Percentiles rank a stretch among this genome's conserved stretches.
Conservation (phyloP, 805 yeast species). For the Wickerhamiella lipophila region DNA sequence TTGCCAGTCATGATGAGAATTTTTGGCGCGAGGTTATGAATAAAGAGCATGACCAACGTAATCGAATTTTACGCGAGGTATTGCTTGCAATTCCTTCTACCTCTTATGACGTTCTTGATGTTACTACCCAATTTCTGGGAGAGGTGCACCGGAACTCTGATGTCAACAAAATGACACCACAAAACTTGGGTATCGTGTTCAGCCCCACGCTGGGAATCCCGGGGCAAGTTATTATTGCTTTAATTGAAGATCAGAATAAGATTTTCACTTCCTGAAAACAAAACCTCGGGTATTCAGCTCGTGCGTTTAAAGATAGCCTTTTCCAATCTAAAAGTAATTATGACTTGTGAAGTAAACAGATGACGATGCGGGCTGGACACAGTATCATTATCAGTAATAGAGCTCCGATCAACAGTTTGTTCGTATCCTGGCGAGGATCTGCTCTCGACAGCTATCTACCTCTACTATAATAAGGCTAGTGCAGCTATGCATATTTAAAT, state of each 20-base stretch:
- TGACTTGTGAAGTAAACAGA: too few species aligned
- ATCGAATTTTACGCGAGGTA: slow-evolving; percentile 9
- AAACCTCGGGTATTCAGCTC: neutral
- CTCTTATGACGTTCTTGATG: slow-evolving; percentile 47
- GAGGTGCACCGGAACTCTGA: slow-evolving; percentile 49
- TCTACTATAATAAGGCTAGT: too few species aligned
- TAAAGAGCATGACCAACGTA: slow-evolving; percentile 26
- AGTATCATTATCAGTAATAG: too few species aligned
- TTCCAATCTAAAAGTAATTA: neutral
- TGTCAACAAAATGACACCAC: slow-evolving; percentile 69
- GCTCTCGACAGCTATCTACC: too few species aligned
- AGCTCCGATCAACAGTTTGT: too few species aligned
- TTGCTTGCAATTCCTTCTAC: slow-evolving; percentile 37
- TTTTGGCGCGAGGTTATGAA: slow-evolving; percentile 22
- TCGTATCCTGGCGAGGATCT: too few species aligned
- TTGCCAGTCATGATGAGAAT: slow-evolving; percentile 36
- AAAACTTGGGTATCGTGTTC: slow-evolving; percentile 68
- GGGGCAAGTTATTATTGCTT: slow-evolving; percentile 43
- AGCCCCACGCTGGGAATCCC: slow-evolving; percentile 69
- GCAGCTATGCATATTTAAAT: neutral
- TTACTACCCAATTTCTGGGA: slow-evolving; percentile 53
- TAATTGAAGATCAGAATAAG: slow-evolving; percentile 49
- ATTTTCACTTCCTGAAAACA: slow-evolving; percentile 31
- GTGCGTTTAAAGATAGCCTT: neutral
- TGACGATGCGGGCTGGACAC: too few species aligned